Percentiles rank a stretch among this genome's conserved stretches.
These are phyloP conservation scores for Ustilago trichophora DNA, from an alignment of 1,284 basidiomycete species.

Conservation along the genomic window DNA sequence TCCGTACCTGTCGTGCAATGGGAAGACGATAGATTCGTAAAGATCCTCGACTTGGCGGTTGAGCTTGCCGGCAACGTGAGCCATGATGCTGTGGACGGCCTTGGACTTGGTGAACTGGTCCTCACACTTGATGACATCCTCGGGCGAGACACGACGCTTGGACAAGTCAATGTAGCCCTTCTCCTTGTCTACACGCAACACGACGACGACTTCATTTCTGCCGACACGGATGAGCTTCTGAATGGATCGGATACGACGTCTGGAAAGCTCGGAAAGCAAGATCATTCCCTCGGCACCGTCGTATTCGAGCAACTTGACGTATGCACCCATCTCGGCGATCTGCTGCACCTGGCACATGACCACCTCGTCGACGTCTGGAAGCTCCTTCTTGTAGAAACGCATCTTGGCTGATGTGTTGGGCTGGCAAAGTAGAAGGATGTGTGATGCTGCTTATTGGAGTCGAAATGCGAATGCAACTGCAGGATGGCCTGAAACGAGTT, in stretches of 20 bases:
- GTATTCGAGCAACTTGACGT: constrained; percentile 98
- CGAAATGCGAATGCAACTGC: too few relatives aligned
- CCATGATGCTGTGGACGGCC: constrained; percentile 66
- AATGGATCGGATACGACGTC: constrained; percentile 95
- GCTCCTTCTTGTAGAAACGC: constrained; percentile 66
- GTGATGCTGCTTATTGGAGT: not conserved
- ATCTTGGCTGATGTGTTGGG: constrained; percentile 36
- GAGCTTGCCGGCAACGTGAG: constrained; percentile 65
- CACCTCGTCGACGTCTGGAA: constrained; percentile 81
- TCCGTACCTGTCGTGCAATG: constrained; percentile 88
- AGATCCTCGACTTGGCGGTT: constrained; percentile 75
- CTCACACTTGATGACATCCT: constrained; percentile 98
- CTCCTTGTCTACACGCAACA: constrained; percentile 97
- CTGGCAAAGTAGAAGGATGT: not conserved
- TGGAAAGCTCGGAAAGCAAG: constrained; percentile 91
- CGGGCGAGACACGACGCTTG: constrained; percentile 97
- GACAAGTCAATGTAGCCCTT: constrained; percentile 99
- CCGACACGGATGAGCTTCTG: constrained; percentile 98
- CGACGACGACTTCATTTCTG: constrained; percentile 97
- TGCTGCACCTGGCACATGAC: constrained; percentile 99
- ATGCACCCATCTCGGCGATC: constrained; percentile 99
- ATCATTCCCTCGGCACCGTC: constrained; percentile 99
- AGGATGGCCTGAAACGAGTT: too few relatives aligned
- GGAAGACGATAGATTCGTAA: constrained; percentile 93
- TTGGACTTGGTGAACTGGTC: constrained; percentile 98